phyloP scores from a whole-genome alignment of 1,139 yeast species.

The Geotrichum bryndzae region DNA sequence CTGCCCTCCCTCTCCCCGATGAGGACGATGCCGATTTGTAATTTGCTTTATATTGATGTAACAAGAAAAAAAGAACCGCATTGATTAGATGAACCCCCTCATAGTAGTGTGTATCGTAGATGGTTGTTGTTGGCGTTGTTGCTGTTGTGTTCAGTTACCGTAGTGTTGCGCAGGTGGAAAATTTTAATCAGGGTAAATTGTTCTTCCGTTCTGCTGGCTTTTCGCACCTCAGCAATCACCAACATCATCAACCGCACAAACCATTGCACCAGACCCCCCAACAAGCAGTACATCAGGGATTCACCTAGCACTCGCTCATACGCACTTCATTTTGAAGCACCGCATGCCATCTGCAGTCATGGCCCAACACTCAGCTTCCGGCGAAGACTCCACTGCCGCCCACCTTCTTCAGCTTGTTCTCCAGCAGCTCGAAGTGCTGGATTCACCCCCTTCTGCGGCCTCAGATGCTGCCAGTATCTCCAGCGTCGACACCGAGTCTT shows the following conservation, averaged over 20 bases:
- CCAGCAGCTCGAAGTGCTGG: slow-evolving; percentile 6
- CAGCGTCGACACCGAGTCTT: slow-evolving; percentile 8
- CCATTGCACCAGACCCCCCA: neutral
- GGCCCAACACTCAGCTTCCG: neutral
- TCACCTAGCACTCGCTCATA: neutral
- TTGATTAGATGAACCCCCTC: neutral
- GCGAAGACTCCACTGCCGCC: slow-evolving; percentile 4
- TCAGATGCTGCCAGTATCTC: slow-evolving; percentile 7
- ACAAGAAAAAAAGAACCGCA: neutral
- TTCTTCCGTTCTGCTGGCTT: neutral
- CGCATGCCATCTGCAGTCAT: neutral
- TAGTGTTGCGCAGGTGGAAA: neutral
- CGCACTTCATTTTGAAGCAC: neutral
- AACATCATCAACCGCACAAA: neutral
- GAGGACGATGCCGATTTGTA: slow-evolving; percentile 99
- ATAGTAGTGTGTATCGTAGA: neutral
- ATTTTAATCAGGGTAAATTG: neutral
- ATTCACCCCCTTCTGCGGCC: slow-evolving; percentile 4
- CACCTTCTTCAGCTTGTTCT: slow-evolving; percentile 10
- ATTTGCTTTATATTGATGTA: slow-evolving; percentile 22
- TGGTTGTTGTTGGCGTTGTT: neutral
- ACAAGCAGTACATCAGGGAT: neutral
- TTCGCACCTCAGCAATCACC: neutral
- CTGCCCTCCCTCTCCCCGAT: slow-evolving; percentile 99
- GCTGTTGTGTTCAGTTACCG: neutral